A percentile compares a stretch with the other conserved stretches of the same genome.
These are phyloP conservation scores for Penicillium sp. DNA, from an alignment of 2,329 filamentous ascomycete genomes.

Conservation along the genomic window DNA sequence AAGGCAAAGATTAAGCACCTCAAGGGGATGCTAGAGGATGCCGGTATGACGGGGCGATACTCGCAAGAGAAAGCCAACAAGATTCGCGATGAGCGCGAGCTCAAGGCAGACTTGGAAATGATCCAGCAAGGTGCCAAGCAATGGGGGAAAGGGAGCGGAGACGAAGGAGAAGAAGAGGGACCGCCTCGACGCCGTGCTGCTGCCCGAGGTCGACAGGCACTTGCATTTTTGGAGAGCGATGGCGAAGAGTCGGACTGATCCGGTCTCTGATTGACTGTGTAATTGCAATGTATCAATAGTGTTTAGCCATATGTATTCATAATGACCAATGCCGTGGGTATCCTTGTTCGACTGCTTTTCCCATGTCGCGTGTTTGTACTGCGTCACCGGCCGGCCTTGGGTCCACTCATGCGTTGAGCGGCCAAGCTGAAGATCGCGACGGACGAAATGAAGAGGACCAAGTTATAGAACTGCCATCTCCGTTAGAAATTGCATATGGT, in stretches of 20 bases:
- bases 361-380: background rate
- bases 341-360: background rate
- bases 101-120: constrained; percentile 78
- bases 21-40: constrained; percentile 72
- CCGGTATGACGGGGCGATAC: constrained; percentile 86
- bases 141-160: constrained; percentile 64
- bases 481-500: constrained; percentile 9
- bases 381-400: constrained; percentile 36
- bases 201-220: constrained; percentile 42
- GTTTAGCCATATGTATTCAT: constrained; percentile 5
- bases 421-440: constrained; percentile 92
- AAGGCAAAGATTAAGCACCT: constrained; percentile 83
- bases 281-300: background rate
- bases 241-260: constrained; percentile 60
- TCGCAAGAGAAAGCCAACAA: constrained; percentile 79
- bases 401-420: constrained; percentile 74
- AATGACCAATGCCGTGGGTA: constrained; percentile 4
- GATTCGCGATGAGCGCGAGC: constrained; percentile 84
- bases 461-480: constrained; percentile 79
- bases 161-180: constrained; percentile 40
- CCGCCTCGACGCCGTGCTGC: constrained; percentile 38
- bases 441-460: constrained; percentile 94
- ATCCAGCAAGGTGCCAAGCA: constrained; percentile 77
- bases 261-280: background rate
- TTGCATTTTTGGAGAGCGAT: constrained; percentile 65